Evolutionary conservation across 169 alveolate species (phyloP).

Genomic region (Plasmodium fragile): DNA sequence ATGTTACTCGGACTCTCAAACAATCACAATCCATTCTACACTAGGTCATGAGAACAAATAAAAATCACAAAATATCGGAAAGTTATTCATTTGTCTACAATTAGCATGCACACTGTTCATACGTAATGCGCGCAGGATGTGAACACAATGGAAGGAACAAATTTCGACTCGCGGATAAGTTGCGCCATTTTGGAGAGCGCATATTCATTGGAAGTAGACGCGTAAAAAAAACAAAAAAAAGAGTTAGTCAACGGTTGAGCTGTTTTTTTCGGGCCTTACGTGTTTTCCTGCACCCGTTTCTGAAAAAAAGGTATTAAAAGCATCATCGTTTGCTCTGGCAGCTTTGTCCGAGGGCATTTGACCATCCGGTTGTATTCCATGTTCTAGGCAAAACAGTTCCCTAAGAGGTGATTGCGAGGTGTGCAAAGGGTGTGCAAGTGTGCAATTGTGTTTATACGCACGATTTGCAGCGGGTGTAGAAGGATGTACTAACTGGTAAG

Average conservation of each 20-base stretch:
- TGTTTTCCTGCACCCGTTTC: conserved; percentile 99
- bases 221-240: not conserved
- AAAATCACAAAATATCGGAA: not conserved
- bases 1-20: not conserved
- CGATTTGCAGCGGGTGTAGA: not conserved
- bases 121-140: not conserved
- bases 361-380: conserved; percentile 91
- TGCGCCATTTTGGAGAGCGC: not conserved
- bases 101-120: not conserved
- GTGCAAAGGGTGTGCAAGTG: not conserved
- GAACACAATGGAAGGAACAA: not conserved
- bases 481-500: not conserved
- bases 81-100: not conserved
- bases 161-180: not conserved
- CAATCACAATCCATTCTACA: not conserved
- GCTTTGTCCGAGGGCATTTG: conserved; percentile 90
- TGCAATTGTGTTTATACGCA: not conserved
- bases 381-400: conserved; percentile 91
- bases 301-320: conserved; percentile 98
- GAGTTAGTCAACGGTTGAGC: not conserved
- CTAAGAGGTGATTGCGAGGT: conserved; percentile 41
- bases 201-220: not conserved
- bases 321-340: conserved; percentile 96
- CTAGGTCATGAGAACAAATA: not conserved
- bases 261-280: conserved; percentile 78